Conservation (phyloP, 2,329 filamentous ascomycete species). For the Pyrenophora seminiperda region DNA sequence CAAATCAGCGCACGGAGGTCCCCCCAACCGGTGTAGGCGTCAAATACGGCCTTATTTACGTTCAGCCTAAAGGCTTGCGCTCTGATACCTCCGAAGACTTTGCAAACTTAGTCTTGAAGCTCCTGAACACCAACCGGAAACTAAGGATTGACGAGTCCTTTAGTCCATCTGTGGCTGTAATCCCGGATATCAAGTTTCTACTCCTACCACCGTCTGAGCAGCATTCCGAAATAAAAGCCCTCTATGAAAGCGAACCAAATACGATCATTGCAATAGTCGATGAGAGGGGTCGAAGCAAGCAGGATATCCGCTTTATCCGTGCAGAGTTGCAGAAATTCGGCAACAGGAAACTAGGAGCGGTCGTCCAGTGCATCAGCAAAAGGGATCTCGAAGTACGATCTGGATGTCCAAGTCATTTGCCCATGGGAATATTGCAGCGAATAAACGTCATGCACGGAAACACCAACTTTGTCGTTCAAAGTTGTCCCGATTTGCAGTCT, state of each 20-base stretch:
- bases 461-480: background rate
- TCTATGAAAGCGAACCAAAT: background rate
- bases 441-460: background rate
- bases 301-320: background rate
- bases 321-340: slow-evolving; percentile 6
- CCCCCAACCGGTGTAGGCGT: background rate
- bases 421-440: background rate
- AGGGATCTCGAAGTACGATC: background rate
- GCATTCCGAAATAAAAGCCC: background rate
- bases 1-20: no score
- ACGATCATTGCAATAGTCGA: slow-evolving; percentile 1
- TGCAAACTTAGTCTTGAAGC: background rate
- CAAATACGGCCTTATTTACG: background rate
- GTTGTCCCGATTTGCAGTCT: background rate
- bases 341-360: slow-evolving; percentile 1
- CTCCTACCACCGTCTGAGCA: background rate
- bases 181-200: background rate
- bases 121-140: background rate
- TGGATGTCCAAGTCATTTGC: background rate
- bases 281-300: background rate
- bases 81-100: background rate
- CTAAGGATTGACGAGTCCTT: background rate
- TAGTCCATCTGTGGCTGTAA: background rate
- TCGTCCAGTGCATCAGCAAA: background rate
- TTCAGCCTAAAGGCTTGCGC: background rate